Evolutionary conservation across 2,329 filamentous ascomycete species (phyloP).

Genomic region (Cladosporium sphaerospermum): DNA sequence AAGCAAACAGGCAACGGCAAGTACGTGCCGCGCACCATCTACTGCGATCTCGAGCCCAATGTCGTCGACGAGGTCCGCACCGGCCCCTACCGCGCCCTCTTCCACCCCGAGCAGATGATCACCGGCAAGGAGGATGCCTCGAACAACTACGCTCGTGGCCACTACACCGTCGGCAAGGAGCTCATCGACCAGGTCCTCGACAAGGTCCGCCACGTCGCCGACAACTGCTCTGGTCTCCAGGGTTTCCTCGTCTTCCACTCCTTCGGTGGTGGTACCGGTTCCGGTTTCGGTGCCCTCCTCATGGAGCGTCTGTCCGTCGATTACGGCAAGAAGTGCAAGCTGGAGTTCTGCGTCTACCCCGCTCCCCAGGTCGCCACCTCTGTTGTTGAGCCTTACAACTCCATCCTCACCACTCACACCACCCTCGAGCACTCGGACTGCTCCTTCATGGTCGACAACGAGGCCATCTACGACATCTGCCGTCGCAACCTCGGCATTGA

Average conservation of each 20-base stretch:
- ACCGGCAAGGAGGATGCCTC: constrained; percentile 99
- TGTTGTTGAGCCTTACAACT: constrained; percentile 99
- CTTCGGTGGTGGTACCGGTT: constrained; percentile 97
- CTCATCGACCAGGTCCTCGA: constrained; percentile 96
- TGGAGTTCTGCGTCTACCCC: constrained; percentile 99
- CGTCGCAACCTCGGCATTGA: constrained; percentile 94
- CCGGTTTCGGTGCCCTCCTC: constrained; percentile 93
- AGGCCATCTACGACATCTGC: constrained; percentile 99
- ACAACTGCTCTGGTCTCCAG: constrained; percentile 96
- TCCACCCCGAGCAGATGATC: constrained; percentile 99
- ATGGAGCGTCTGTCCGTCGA: constrained; percentile 99
- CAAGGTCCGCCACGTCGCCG: constrained; percentile 94
- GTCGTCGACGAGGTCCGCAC: constrained; percentile 99
- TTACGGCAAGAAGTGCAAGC: constrained; percentile 99
- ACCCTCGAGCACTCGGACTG: constrained; percentile 99
- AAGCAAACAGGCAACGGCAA: constrained; percentile 75
- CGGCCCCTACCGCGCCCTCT: constrained; percentile 89
- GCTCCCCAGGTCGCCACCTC: constrained; percentile 95
- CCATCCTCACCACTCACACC: constrained; percentile 96
- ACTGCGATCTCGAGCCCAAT: constrained; percentile 99
- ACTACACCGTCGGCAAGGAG: constrained; percentile 99
- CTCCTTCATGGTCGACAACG: constrained; percentile 99
- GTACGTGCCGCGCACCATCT: constrained; percentile 98
- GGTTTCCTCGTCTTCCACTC: constrained; percentile 99
- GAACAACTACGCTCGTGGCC: constrained; percentile 99